Base-by-base conservation (phyloP, 2,329 filamentous ascomycete genomes). In the Aspergillus uvarum region DNA sequence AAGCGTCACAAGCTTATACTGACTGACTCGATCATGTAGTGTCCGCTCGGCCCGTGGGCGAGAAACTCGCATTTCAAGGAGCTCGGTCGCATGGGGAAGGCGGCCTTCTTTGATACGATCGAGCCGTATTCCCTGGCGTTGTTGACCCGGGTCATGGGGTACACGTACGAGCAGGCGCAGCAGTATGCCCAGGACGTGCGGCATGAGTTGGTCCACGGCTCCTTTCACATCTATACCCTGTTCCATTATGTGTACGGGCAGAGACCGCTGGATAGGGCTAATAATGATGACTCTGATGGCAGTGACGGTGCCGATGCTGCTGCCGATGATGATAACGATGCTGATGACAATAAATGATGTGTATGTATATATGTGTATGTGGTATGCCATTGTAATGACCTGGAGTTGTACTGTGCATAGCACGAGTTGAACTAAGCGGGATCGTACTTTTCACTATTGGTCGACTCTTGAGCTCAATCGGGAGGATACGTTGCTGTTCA, bases 81-180 rank as follows among this genome's bases (percentile, higher is more conserved):
- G 31, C 71, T 77, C 19, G 75, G 75, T 12, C 65, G 70, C 16
- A 64, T 73, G n/a, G 68, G 69, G 51, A 71, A 70, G 63, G 49
- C 69, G 10, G 63, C 69, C 2, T 51, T 75, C 26, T 61, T 70
- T 16, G 73, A 76, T 48, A 67, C 70, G 2, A 64, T 77, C 26
- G 74, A 75, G 60, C 73, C 75, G n/a, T 77, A 76, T 59, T 71
- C 72, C 4, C 64, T 78, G 14, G 75, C 74, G 4, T 67, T 77
- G 10, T 76, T 75, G 55, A 78, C 76, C 5, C 67, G 74, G 5
- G 67, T 77, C 1, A 63, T 77, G 11, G 75, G 74, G 1, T 72
- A 68, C 61, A 58, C 67, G 0, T 70, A 63, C 12, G 73, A 75
- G 35, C 68, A 75, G 14, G 69, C 72, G 6, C 68, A 68, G 35